Conservation (phyloP, 140 eudicot species). For the Anethum foeniculum region DNA sequence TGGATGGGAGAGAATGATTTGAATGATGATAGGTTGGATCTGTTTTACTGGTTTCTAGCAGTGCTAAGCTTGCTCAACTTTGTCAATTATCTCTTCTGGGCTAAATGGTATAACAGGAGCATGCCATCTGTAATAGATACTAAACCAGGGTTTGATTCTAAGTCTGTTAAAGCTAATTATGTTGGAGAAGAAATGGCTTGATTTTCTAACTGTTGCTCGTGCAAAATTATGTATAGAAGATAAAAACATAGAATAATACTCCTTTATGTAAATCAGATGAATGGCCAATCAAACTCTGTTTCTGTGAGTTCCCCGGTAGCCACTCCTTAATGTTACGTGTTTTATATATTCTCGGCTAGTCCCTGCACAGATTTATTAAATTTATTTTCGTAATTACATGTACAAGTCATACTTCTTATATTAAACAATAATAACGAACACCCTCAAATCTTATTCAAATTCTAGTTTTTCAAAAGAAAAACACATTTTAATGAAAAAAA, state of each 20-base stretch:
- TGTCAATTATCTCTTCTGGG: constrained; percentile 67
- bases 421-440: no score
- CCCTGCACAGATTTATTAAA: no score
- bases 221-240: constrained; percentile 20
- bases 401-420: no score
- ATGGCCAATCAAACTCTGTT: constrained; percentile 7
- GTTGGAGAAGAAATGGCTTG: constrained; percentile 33
- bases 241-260: constrained; percentile 13
- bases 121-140: constrained; percentile 1
- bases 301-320: background rate
- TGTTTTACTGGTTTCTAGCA: constrained; percentile 83
- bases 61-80: constrained; percentile 65
- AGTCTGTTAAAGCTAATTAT: constrained; percentile 18
- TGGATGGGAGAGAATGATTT: constrained; percentile 77
- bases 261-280: constrained; percentile 15
- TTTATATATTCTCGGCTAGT: no score
- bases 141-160: constrained; percentile 2
- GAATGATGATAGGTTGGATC: constrained; percentile 72
- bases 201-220: constrained; percentile 1
- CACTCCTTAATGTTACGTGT: no score
- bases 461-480: no score
- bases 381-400: no score
- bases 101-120: constrained; percentile 54
- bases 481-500: no score
- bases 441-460: no score